phyloP scores from a whole-genome alignment of 192 early-diverging fungal species.

The Haplosporangium gracile region DNA sequence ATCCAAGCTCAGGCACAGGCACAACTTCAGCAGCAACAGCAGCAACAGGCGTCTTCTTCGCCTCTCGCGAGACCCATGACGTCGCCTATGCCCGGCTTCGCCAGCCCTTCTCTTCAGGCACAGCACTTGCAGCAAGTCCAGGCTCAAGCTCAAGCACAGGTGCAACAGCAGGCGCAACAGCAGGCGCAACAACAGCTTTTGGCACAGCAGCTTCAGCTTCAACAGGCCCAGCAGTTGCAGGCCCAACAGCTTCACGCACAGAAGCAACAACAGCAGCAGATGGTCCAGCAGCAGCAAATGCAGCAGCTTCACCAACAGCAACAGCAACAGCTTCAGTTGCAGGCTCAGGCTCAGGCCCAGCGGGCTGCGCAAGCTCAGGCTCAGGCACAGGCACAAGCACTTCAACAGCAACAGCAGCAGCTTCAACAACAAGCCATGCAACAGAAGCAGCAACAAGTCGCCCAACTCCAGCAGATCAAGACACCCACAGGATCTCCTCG shows the following conservation, averaged over 20 bases:
- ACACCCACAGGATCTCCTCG: conserved; percentile 55
- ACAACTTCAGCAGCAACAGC: conserved; percentile 47
- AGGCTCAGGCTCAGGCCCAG: conserved; percentile 11
- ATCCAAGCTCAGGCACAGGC: conserved; percentile 10
- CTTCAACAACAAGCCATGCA: conserved; percentile 44
- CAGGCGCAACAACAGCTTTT: conserved; percentile 37
- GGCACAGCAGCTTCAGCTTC: conserved; percentile 44
- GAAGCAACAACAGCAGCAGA: conserved; percentile 46
- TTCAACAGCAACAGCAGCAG: conserved; percentile 45
- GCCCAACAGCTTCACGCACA: conserved; percentile 55
- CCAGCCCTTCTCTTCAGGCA: conserved; percentile 43
- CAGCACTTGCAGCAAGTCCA: conserved; percentile 35
- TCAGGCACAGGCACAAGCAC: conserved; percentile 27
- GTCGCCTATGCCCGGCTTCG: conserved; percentile 51
- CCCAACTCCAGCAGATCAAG: conserved; percentile 53
- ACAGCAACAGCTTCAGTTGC: conserved; percentile 29
- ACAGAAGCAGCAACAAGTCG: conserved; percentile 38
- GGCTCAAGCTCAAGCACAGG: conserved; percentile 30
- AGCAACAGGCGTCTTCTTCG: conserved; percentile 55
- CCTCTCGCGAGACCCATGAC: conserved; percentile 47
- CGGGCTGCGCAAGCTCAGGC: conserved; percentile 28
- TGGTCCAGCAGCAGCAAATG: conserved; percentile 23
- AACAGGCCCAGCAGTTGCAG: conserved; percentile 49
- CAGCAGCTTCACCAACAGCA: conserved; percentile 50
- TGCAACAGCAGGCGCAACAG: conserved; percentile 30